Percentiles rank a stretch among this genome's conserved stretches.
Conservation (phyloP, 2,329 filamentous ascomycete genomes). For the Chaetomium sp. region DNA sequence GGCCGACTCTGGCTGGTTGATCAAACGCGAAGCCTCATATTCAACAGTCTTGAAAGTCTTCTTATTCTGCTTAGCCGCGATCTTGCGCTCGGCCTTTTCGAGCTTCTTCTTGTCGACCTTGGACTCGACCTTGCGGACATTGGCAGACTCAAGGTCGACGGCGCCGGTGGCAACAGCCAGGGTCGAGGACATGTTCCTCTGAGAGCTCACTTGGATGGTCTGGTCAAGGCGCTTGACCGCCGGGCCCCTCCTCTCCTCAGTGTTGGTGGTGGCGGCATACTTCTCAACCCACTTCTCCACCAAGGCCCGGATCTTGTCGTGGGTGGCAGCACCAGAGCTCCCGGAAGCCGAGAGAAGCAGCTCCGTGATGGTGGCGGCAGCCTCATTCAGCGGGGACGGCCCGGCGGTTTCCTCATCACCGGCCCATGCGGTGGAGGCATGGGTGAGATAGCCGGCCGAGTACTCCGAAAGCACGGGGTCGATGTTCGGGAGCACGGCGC, state of each 20-base stretch:
- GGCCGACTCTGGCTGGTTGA: constrained; percentile 78
- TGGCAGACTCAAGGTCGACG: constrained; percentile 93
- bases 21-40: constrained; percentile 89
- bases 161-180: constrained; percentile 80
- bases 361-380: constrained; percentile 80
- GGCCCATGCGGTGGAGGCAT: constrained; percentile 83
- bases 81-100: constrained; percentile 97
- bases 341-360: constrained; percentile 93
- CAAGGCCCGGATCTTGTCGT: constrained; percentile 77
- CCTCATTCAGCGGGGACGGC: constrained; percentile 79
- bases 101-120: constrained; percentile 98
- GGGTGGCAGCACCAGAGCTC: constrained; percentile 69
- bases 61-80: constrained; percentile 97
- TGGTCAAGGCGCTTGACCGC: constrained; percentile 86
- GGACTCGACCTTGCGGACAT: constrained; percentile 91
- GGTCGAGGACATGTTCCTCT: constrained; percentile 95
- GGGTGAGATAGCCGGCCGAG: constrained; percentile 89
- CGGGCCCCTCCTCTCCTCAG: constrained; percentile 70
- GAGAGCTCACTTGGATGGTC: constrained; percentile 89
- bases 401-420: constrained; percentile 68
- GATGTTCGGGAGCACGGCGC: constrained; percentile 79
- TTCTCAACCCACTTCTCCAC: constrained; percentile 88
- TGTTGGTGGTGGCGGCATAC: constrained; percentile 70
- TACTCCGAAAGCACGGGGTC: constrained; percentile 90
- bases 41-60: constrained; percentile 98